Conservation (phyloP, 768 basidiomycete genomes). For the Sarcomyxa edulis region DNA sequence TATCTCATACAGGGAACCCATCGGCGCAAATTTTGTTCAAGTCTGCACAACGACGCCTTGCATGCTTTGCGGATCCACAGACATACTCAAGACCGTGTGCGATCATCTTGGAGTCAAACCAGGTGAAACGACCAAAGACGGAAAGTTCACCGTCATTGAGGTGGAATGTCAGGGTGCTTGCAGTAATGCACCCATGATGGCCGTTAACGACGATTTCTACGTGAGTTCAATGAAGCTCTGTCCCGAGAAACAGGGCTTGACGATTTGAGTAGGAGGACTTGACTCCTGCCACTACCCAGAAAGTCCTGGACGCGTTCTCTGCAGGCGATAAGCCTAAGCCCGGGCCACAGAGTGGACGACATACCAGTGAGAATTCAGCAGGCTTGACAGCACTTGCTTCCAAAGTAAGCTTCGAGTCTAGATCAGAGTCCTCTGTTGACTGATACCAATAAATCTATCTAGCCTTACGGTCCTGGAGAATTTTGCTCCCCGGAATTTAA, state of each 20-base stretch:
- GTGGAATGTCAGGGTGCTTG: conserved; percentile 99
- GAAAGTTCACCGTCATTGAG: conserved; percentile 96
- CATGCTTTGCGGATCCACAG: conserved; percentile 89
- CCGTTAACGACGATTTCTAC: conserved; percentile 94
- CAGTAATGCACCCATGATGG: conserved; percentile 97
- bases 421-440: background rate
- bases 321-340: conserved; percentile 85
- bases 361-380: conserved; percentile 90
- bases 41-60: conserved; percentile 99
- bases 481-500: conserved; percentile 82
- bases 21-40: conserved; percentile 91
- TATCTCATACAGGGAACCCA: conserved; percentile 75
- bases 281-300: conserved; percentile 70
- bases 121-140: conserved; percentile 91
- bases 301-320: conserved; percentile 72
- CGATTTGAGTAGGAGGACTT: conserved; percentile 65
- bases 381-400: conserved; percentile 76
- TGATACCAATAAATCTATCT: conserved; percentile 1
- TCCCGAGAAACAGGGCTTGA: background rate
- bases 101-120: conserved; percentile 78
- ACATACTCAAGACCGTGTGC: conserved; percentile 83
- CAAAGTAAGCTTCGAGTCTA: conserved; percentile 46
- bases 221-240: conserved; percentile 36
- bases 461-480: conserved; percentile 95
- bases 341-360: conserved; percentile 87